Conservation (phyloP, 495 filamentous ascomycete species). For the Talaromyces trachyspermus region DNA sequence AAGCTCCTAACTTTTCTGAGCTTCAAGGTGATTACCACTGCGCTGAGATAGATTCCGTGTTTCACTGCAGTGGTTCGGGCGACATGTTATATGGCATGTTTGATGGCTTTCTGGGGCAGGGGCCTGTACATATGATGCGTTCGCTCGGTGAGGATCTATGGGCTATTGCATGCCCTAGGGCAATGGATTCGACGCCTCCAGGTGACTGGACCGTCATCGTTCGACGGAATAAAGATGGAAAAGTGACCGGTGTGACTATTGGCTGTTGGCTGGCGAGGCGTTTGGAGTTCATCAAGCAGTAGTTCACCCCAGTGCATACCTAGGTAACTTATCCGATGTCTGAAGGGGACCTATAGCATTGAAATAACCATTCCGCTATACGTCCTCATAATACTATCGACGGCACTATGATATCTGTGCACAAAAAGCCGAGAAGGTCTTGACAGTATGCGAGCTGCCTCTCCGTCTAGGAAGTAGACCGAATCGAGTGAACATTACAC, state of each 20-base stretch:
- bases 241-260: conserved; percentile 15
- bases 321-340: no score
- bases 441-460: no score
- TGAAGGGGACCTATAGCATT: no score
- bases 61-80: conserved; percentile 20
- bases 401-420: no score
- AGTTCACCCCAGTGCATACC: not conserved
- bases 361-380: no score
- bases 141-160: conserved; percentile 27
- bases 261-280: conserved; percentile 28
- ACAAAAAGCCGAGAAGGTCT: no score
- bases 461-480: no score
- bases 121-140: conserved; percentile 16
- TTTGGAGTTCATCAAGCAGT: conserved; percentile 10
- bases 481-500: no score
- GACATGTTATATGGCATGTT: conserved; percentile 25
- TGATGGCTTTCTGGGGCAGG: conserved; percentile 24
- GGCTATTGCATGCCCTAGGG: conserved; percentile 22
- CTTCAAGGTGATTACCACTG: conserved; percentile 21
- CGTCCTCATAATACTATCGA: no score
- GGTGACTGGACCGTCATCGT: conserved; percentile 28
- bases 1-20: conserved; percentile 1
- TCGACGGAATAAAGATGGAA: conserved; percentile 15
- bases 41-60: conserved; percentile 22
- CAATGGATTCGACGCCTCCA: conserved; percentile 25